phyloP scores from a whole-genome alignment of 75 land plant species.

The Ceratopteris richardii region DNA sequence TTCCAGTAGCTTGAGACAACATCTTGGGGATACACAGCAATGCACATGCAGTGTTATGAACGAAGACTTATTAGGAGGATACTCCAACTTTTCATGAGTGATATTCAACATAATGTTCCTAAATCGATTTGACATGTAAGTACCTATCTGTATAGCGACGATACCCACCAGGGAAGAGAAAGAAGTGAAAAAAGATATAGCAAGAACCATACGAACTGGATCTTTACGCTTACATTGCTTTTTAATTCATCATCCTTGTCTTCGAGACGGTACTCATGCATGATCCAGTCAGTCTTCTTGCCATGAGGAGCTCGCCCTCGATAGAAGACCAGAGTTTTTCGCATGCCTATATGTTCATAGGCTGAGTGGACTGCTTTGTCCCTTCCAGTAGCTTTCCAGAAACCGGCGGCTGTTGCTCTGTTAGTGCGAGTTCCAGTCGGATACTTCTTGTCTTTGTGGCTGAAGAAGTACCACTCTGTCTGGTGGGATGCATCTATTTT shows the following conservation, averaged over 20 bases:
- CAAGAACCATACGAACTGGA: neutral
- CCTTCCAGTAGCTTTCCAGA: constrained; percentile 7
- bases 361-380: neutral
- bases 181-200: neutral
- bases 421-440: neutral
- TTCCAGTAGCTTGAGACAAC: neutral
- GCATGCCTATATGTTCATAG: neutral
- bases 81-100: neutral
- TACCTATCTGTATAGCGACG: neutral
- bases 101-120: neutral
- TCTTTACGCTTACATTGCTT: neutral
- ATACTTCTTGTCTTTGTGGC: no score
- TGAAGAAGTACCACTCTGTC: constrained; percentile 7
- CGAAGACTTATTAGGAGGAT: neutral
- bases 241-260: neutral
- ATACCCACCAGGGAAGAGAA: neutral
- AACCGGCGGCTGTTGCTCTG: constrained; percentile 5
- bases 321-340: neutral
- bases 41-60: neutral
- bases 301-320: neutral
- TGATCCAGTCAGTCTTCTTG: neutral
- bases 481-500: neutral
- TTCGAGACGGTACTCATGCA: neutral
- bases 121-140: neutral
- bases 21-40: neutral